Evolutionary conservation across 768 basidiomycete genomes (phyloP).

Genomic region (Cubamyces sp.): DNA sequence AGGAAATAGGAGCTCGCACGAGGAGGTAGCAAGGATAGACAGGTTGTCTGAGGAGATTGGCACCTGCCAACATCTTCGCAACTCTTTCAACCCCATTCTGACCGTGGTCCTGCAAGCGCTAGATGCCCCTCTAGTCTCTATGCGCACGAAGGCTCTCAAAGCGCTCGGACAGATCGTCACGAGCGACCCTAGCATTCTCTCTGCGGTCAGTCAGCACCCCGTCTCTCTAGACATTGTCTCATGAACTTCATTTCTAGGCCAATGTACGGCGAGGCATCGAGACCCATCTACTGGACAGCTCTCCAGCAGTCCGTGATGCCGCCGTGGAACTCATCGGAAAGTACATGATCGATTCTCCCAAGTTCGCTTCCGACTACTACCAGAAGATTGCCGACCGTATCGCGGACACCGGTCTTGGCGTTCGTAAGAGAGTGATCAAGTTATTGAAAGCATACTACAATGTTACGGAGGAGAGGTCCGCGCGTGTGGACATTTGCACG

Average conservation of each 20-base stretch:
- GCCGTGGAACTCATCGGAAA: constrained; percentile 98
- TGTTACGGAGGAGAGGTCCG: constrained; percentile 58
- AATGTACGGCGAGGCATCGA: constrained; percentile 89
- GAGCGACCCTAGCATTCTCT: constrained; percentile 83
- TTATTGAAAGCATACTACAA: constrained; percentile 82
- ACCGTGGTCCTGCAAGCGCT: constrained; percentile 77
- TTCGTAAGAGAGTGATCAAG: constrained; percentile 96
- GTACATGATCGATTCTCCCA: constrained; percentile 88
- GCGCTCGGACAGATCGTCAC: constrained; percentile 89
- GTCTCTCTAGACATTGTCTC: too few relatives aligned
- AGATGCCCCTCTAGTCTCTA: constrained; percentile 86
- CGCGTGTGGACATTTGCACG: constrained; percentile 79
- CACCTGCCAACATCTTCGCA: constrained; percentile 71
- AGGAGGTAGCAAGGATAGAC: constrained; percentile 72
- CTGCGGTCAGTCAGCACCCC: constrained; percentile 53
- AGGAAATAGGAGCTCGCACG: constrained; percentile 57
- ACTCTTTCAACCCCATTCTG: constrained; percentile 84
- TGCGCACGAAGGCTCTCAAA: constrained; percentile 92
- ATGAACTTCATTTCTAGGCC: constrained; percentile 43
- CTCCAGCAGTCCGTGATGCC: constrained; percentile 94
- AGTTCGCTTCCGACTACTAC: constrained; percentile 90
- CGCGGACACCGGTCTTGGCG: constrained; percentile 90
- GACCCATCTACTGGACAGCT: constrained; percentile 86
- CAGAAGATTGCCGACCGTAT: constrained; percentile 87
- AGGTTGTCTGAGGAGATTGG: constrained; percentile 76